Base-by-base conservation (phyloP, 2,329 filamentous ascomycete species). In the Rutstroemia sp. region DNA sequence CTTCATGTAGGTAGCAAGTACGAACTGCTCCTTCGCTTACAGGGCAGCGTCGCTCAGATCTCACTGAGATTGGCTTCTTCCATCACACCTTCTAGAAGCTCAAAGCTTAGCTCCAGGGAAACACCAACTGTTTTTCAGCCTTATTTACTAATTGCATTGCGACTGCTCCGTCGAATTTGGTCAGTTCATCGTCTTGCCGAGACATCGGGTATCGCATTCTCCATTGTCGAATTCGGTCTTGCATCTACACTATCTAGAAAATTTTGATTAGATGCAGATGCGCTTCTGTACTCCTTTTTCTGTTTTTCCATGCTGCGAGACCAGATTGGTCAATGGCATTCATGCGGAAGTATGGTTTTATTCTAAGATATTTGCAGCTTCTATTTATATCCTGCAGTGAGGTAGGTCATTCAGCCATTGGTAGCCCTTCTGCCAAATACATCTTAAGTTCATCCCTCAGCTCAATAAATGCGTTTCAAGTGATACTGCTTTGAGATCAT, bases 41-140 rank as follows among this genome's bases (percentile, higher is more conserved):
- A 21, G n/a, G 12, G 21, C 42, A 46, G 19, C 10, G 16, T 19
- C 21, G 49, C 6, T 8, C 12, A 42, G 42, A 49, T 27, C n/a
- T 30, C 18, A 52, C 14, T 48, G 45, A 62, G 58, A 61, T 62
- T 63, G 61, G 37, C 60, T 62, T 62, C 60, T 65, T 63, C 61
- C 53, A 62, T 58, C 23, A 5, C 34, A 30, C 38, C 52, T 63
- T 62, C 61, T 58, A 61, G 61, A 60, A 61, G 62, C 18, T 34
- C 30, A 12, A 10, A 34, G 30, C 30, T 5, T 34, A 34, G 30
- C 30, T 34, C 30, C 30, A 21, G 39, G 39, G 19, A 42, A 19
- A 8, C 39, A 14, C 27, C 51, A 38, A 14, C 48, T 49, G 46
- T 57, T 48, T 54, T 57, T 57, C 55, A 60, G 58, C 56, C 58